Evolutionary conservation across 257 asterid genomes (phyloP), one percentile per base, ranked within the genome.

Genomic region (Vinca minor): DNA sequence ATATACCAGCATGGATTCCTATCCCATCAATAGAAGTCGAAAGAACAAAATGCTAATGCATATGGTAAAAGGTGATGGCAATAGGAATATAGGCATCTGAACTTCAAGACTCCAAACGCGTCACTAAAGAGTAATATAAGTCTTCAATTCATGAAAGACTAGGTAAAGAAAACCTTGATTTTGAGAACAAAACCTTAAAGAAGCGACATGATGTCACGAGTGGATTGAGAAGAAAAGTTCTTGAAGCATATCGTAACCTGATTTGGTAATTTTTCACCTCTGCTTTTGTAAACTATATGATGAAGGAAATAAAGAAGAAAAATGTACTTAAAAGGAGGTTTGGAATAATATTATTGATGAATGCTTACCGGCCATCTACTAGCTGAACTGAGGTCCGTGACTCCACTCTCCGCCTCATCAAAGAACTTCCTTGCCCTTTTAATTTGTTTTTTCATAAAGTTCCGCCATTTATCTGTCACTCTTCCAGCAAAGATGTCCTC

Each of bases 321-420:
- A 12, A 18, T 20, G 35, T 21, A 34, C 58, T 48, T 32, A 36
- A 57, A 13, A n/a, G n/a, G n/a, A 59, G 67, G 38, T 21, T 28
- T 17, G 4, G 6, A 1, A 17, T 64, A 39, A 50, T 11, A 47
- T n/a, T n/a, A 35, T 45, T 25, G n/a, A 32, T n/a, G 53, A 44
- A 20, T 53, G 69, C 94, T 84, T 80, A 89, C 99, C 4, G 99
- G 99, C 97, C 95, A 93, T 85, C 99, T 77, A 53, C 99, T 93
- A 18, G 95, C 97, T 4, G 95, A 68, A 77, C 86, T 87, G 76
- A 93, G 96, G 77, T 93, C 86, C 18, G 82, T 76, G 44, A 93
- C 94, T 4, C 92, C 96, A 25, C 67, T 74, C 78, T 93, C 96
- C 4, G 99, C 92, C 74, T 93, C 91, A 63, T 84, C 93, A 35